A percentile compares a stretch with the other conserved stretches of the same genome.
phyloP scores from a whole-genome alignment of 805 yeast genomes.

The Diddensiella caesifluorescens region DNA sequence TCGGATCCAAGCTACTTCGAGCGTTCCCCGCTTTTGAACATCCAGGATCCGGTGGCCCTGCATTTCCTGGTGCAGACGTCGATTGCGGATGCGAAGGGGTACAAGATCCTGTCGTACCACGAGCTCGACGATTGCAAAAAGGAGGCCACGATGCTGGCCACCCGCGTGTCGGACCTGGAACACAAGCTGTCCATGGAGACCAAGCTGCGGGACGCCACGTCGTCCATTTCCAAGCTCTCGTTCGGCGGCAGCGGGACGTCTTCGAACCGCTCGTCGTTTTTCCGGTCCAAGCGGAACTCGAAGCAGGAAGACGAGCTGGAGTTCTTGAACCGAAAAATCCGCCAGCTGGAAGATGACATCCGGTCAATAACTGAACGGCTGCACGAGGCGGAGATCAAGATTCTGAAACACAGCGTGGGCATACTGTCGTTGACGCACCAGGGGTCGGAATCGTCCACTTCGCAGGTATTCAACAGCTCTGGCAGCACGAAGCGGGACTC shows the following conservation, averaged over 20 bases:
- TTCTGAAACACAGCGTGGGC: constrained; percentile 22
- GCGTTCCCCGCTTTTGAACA: constrained; percentile 24
- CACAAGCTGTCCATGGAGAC: constrained; percentile 22
- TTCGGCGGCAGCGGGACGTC: constrained; percentile 1
- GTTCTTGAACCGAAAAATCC: constrained; percentile 18
- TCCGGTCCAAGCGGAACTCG: neutral
- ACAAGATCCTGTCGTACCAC: constrained; percentile 22
- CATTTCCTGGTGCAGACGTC: constrained; percentile 27
- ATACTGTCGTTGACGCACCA: constrained; percentile 23
- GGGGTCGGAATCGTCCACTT: constrained; percentile 18
- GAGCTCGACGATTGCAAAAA: constrained; percentile 24
- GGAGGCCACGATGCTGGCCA: constrained; percentile 14
- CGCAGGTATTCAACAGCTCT: constrained; percentile 9
- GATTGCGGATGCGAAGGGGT: constrained; percentile 25
- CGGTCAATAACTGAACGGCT: constrained; percentile 13
- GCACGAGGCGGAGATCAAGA: constrained; percentile 12
- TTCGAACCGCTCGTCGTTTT: constrained; percentile 7
- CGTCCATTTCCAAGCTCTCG: constrained; percentile 21
- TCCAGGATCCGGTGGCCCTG: constrained; percentile 22
- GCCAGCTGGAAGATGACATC: constrained; percentile 16
- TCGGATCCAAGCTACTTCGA: constrained; percentile 18
- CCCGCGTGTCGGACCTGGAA: constrained; percentile 19
- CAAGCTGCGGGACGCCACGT: constrained; percentile 26
- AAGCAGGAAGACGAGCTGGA: constrained; percentile 20
- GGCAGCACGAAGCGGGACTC: neutral